phyloP scores from a whole-genome alignment of 1,284 basidiomycete species.

The Ceratobasidium sp. region DNA sequence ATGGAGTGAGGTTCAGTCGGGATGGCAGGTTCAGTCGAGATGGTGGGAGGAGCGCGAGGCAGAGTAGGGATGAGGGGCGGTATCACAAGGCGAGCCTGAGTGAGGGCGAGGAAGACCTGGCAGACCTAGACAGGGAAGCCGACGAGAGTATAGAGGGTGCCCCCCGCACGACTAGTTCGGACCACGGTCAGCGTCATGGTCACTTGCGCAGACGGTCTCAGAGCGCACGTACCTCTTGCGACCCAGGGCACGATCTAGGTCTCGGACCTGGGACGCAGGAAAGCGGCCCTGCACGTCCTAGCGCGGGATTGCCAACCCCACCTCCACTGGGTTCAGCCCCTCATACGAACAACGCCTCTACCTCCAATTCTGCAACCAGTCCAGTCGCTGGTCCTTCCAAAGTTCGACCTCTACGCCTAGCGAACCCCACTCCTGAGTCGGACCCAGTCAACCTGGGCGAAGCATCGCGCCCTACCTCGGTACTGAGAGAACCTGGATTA shows the following conservation, averaged over 20 bases:
- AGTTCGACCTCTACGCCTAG: not conserved
- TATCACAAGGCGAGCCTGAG: slow-evolving; percentile 36
- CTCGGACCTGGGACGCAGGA: not conserved
- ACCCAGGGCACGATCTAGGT: slow-evolving; percentile 7
- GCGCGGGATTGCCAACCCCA: not conserved
- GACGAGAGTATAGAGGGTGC: slow-evolving; percentile 5
- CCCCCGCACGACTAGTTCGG: slow-evolving; percentile 14
- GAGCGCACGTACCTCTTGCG: slow-evolving; percentile 19
- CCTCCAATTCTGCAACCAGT: not conserved
- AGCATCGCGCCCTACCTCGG: not conserved
- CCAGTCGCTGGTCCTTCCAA: not conserved
- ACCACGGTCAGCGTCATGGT: not conserved
- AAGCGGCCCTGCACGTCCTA: not conserved
- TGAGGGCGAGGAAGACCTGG: slow-evolving; percentile 37
- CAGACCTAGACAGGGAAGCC: not conserved
- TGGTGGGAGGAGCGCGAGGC: not conserved
- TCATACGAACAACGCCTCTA: not conserved
- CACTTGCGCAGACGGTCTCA: slow-evolving; percentile 35
- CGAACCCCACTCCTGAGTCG: not conserved
- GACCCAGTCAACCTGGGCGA: not conserved
- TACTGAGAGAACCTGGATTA: slow-evolving; percentile 13
- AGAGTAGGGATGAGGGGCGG: not conserved
- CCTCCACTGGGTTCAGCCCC: slow-evolving; percentile 4
- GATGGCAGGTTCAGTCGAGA: slow-evolving; percentile 19
- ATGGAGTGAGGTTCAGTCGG: slow-evolving; percentile 17